phyloP scores from a whole-genome alignment of 129 eudicot genomes.

The Solidago caesia region DNA sequence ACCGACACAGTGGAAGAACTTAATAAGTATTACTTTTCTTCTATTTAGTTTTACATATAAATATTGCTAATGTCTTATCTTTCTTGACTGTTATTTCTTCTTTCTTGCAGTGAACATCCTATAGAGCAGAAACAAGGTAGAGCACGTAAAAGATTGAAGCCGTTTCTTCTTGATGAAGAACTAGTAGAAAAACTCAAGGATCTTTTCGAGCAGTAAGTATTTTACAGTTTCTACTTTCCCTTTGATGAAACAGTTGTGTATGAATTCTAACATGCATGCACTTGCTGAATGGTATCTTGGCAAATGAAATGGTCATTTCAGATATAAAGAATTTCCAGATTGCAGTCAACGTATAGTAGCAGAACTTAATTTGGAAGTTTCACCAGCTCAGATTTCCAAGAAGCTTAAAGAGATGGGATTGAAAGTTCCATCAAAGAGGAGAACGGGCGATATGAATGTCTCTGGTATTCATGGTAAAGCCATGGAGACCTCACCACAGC shows the following conservation, averaged over 20 bases:
- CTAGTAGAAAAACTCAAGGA: conserved; percentile 51
- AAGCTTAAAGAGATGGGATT: conserved; percentile 66
- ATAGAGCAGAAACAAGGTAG: conserved; percentile 37
- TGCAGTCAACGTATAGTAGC: conserved; percentile 61
- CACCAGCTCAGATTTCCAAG: conserved; percentile 56
- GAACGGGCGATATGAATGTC: conserved; percentile 23
- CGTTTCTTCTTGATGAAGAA: conserved; percentile 53
- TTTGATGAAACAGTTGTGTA: conserved; percentile 7
- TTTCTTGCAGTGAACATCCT: conserved; percentile 48
- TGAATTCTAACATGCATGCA: conserved; percentile 6
- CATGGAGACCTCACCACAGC: conserved; percentile 35
- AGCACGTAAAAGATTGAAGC: conserved; percentile 45
- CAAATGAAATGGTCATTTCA: conserved; percentile 32
- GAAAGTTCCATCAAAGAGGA: conserved; percentile 49
- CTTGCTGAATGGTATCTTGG: conserved; percentile 18
- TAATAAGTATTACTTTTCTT: conserved; percentile 34
- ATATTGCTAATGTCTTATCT: conserved; percentile 4
- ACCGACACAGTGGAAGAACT: conserved; percentile 28
- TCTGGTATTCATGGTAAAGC: conserved; percentile 20
- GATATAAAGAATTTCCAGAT: conserved; percentile 61
- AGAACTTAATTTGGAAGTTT: conserved; percentile 58
- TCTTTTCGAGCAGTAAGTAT: conserved; percentile 70
- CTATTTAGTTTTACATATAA: conserved; percentile 3
- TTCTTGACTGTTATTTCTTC: conserved; percentile 24
- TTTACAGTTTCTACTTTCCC: neutral